Percentiles rank a stretch among this genome's conserved stretches.
phyloP scores from a whole-genome alignment of 176 grass and related monocot genomes.

The Thinopyrum elongatum region DNA sequence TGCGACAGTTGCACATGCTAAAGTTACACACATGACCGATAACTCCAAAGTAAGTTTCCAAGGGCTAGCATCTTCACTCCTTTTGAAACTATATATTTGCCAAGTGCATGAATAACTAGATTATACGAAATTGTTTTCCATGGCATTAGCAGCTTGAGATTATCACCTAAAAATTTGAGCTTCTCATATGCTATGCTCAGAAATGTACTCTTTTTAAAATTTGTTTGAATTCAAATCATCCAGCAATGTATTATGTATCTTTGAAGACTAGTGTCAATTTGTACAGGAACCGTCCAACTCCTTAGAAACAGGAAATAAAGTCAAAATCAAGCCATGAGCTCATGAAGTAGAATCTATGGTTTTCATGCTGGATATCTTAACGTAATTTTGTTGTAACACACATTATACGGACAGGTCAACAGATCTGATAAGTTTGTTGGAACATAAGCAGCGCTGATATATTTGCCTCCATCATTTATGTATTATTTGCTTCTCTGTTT shows the following conservation, averaged over 20 bases:
- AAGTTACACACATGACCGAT: slow-evolving; percentile 28
- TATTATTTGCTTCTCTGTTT: neutral
- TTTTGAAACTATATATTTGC: neutral
- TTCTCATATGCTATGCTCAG: slow-evolving; percentile 9
- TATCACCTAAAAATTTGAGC: neutral
- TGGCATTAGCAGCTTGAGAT: neutral
- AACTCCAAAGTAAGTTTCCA: slow-evolving; percentile 61
- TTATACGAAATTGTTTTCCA: neutral
- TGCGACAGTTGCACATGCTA: slow-evolving; percentile 28
- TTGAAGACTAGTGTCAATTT: neutral
- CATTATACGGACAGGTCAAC: neutral
- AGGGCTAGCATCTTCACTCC: neutral
- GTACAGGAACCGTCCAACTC: neutral
- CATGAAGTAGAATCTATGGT: neutral
- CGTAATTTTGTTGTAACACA: neutral
- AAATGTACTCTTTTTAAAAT: neutral
- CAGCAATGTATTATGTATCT: neutral
- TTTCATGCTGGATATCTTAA: neutral
- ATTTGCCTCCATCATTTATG: neutral
- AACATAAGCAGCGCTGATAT: neutral
- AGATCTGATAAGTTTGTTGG: neutral
- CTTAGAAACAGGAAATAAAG: neutral
- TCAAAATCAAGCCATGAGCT: slow-evolving; percentile 16
- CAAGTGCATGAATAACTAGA: neutral
- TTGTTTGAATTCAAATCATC: slow-evolving; percentile 8